phyloP scores from a whole-genome alignment of 257 asterid species.

The Capsicum rhomboideum region DNA sequence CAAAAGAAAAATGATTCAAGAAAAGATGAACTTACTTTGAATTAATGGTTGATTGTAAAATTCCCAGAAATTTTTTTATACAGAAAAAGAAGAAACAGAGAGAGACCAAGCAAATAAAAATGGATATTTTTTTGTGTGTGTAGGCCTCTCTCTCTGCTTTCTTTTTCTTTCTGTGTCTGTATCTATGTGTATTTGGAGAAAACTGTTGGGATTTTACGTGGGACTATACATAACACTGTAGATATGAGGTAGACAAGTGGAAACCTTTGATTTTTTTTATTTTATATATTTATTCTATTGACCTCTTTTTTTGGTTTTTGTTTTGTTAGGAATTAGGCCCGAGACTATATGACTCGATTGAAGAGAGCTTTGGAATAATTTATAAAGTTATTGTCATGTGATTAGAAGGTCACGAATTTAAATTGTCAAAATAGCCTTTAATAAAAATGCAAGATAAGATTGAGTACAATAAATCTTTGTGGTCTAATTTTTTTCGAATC shows the following conservation, averaged over 20 bases:
- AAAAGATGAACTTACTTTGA: background rate
- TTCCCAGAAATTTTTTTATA: background rate
- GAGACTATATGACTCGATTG: too few species aligned
- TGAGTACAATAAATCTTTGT: too few species aligned
- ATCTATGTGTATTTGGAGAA: background rate
- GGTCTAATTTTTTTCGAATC: too few species aligned
- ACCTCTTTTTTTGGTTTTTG: too few species aligned
- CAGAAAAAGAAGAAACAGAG: background rate
- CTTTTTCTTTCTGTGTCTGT: background rate
- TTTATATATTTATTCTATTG: too few species aligned
- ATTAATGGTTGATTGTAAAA: background rate
- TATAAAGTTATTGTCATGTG: too few species aligned
- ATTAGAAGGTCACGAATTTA: too few species aligned
- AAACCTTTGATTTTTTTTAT: background rate
- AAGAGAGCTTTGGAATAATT: too few species aligned
- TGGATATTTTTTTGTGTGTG: background rate
- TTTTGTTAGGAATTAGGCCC: too few species aligned
- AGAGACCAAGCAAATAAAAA: background rate
- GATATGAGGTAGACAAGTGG: background rate
- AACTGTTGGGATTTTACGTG: background rate
- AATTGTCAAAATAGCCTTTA: too few species aligned
- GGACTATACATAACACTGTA: background rate
- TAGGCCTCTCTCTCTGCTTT: background rate
- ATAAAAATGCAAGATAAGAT: too few species aligned
- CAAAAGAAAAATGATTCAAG: background rate